Evolutionary conservation across 176 grass and related monocot genomes (phyloP).

Genomic region (Carex kokanica): DNA sequence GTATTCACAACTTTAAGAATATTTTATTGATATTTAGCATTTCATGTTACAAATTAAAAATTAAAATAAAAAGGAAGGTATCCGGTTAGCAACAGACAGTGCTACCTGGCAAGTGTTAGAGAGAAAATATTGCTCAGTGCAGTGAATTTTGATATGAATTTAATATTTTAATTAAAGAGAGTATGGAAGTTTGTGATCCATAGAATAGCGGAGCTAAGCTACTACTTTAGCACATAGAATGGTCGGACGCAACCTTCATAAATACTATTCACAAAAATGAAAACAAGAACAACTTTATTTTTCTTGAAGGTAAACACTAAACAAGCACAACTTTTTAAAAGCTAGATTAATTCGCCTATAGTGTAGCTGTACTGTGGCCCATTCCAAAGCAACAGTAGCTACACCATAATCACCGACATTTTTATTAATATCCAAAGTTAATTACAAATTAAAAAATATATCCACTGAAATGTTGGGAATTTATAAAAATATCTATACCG

Average conservation of each 20-base stretch:
- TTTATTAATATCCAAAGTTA: too few relatives aligned
- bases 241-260: not conserved
- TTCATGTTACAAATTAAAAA: too few relatives aligned
- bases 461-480: too few relatives aligned
- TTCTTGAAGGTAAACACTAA: not conserved
- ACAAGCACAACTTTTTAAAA: not conserved
- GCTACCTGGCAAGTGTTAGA: not conserved
- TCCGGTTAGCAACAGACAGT: too few relatives aligned
- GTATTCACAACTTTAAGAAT: too few relatives aligned
- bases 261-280: not conserved
- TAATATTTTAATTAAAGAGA: not conserved
- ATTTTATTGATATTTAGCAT: too few relatives aligned
- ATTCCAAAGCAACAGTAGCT: not conserved
- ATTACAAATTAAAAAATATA: too few relatives aligned
- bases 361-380: not conserved
- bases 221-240: too few relatives aligned
- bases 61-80: too few relatives aligned
- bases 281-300: not conserved
- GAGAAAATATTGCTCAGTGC: not conserved
- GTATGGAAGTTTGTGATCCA: not conserved
- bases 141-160: not conserved
- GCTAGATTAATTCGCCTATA: not conserved
- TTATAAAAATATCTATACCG: too few relatives aligned
- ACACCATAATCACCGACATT: too few relatives aligned
- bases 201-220: conserved; percentile 13